Percentiles rank a stretch among this genome's conserved stretches.
These are phyloP conservation scores for Stenogyne calaminthoides DNA, from an alignment of 305 asterid species.

Conservation along the genomic window DNA sequence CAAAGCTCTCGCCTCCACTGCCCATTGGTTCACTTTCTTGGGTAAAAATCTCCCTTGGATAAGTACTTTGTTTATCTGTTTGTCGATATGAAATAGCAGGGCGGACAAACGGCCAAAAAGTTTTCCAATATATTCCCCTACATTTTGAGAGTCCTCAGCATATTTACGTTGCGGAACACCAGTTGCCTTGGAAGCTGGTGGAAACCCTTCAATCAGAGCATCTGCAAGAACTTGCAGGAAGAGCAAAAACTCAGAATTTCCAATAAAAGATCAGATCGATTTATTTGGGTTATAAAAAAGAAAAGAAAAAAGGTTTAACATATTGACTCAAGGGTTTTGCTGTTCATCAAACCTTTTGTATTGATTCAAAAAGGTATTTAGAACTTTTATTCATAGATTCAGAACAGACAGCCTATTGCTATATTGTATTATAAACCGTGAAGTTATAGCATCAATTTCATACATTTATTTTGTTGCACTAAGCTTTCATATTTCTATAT, in stretches of 20 bases:
- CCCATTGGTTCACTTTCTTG: slow-evolving; percentile 23
- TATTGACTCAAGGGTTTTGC: no score
- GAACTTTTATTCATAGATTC: neutral
- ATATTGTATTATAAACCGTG: no score
- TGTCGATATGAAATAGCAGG: slow-evolving; percentile 24
- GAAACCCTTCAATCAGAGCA: slow-evolving; percentile 14
- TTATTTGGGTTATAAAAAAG: neutral
- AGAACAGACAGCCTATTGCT: no score
- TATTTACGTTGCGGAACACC: neutral
- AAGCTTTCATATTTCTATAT: neutral
- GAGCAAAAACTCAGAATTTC: neutral
- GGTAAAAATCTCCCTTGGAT: slow-evolving; percentile 27
- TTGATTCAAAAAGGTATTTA: neutral
- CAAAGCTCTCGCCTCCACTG: slow-evolving; percentile 22
- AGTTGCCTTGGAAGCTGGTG: slow-evolving; percentile 8
- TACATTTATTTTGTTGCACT: neutral
- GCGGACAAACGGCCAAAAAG: slow-evolving; percentile 23
- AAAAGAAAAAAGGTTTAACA: neutral
- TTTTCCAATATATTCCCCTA: slow-evolving; percentile 12
- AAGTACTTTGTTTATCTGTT: slow-evolving; percentile 24
- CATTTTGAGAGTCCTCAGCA: slow-evolving; percentile 2
- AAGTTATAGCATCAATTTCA: neutral
- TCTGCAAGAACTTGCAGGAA: slow-evolving; percentile 18
- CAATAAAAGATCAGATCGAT: neutral
- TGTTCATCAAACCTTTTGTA: no score